Evolutionary conservation across 106 monocot genomes (phyloP), one percentile per base, ranked within the genome.

Genomic region (Gastrodia elata): DNA sequence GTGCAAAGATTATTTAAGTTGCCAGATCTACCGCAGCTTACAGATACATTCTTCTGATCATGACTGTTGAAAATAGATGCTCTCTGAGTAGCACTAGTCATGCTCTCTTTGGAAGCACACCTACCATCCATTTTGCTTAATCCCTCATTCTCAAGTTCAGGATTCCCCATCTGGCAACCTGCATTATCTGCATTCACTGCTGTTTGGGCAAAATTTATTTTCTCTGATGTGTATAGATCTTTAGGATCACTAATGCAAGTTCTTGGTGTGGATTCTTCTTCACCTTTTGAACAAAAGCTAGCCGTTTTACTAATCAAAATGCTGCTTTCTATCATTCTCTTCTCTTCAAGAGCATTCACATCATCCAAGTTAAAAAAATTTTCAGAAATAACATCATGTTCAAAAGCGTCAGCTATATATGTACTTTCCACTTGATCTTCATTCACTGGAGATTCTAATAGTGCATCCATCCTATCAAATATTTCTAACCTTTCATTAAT

Each of bases 301-400:
- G 72, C 42, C 34, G 39, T 76, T 65, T 75, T 77, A 43, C 76
- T 75, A 1, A 46, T 65, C 14, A 69, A 38, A 57, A 28, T 41
- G 20, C 42, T 71, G 26, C 42, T 76, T 58, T 80, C 76, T 36
- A 81, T 27, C 76, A 70, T 56, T 68, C 40, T 41, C 33, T 72
- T 81, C 68, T 81, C 83, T 69, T 83, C 32, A 61, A 68, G 37
- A 37, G 69, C 61, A 65, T 49, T 73, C 56, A 71, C 79, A 46
- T 79, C 43, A 49, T 84, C 82, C 64, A 76, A 70, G 36, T 42
- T 77, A 18, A 82, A 56, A 59, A 70, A 33, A 56, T 82, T 86
- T 75, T 82, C 86, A 69, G 56, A 26, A 70, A 71, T 48, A 61
- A 32, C 30, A 48, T 44, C 75, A 55, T 71, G 39, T 49, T 52